Conservation (phyloP, 2,329 filamentous ascomycete species). For the Botrytis pseudocinerea region DNA sequence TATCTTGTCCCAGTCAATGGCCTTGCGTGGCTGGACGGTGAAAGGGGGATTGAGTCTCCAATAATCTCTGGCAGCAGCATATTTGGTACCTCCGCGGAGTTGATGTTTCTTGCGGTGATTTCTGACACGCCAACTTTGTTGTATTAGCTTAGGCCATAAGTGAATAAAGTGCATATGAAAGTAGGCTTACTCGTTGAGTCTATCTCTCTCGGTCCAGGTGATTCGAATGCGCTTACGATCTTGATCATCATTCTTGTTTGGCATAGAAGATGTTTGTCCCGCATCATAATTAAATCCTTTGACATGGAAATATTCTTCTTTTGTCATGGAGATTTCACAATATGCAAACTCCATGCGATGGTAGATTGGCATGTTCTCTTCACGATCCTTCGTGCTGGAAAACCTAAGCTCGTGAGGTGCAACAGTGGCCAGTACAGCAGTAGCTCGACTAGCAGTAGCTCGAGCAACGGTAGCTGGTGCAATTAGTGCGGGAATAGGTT, state of each 20-base stretch:
- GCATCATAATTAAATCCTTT: neutral
- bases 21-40: neutral
- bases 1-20: neutral
- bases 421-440: neutral
- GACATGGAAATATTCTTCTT: neutral
- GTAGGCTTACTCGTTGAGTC: neutral
- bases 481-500: neutral
- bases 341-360: neutral
- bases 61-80: neutral
- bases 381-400: neutral
- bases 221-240: neutral
- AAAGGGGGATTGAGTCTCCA: neutral
- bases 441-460: neutral
- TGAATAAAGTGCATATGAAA: neutral
- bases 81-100: neutral
- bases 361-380: neutral
- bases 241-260: neutral
- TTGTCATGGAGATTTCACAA: neutral
- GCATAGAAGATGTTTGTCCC: neutral
- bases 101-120: neutral
- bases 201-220: neutral
- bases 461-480: too few relatives aligned
- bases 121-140: neutral
- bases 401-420: neutral
- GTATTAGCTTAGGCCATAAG: neutral